Conservation (phyloP, 208 protist genomes). For the Trichomonas vaginalis region DNA sequence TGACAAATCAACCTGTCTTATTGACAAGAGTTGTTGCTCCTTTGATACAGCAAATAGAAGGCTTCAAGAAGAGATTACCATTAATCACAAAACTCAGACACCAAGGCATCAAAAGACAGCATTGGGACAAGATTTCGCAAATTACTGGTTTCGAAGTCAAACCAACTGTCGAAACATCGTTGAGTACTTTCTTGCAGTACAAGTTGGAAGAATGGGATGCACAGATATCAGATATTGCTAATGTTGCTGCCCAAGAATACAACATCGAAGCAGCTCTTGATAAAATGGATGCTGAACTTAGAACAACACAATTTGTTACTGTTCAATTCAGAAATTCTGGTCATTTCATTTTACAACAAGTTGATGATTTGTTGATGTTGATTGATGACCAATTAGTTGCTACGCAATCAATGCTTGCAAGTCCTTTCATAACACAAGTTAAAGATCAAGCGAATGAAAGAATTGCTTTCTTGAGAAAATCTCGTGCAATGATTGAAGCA, state of each 20-base stretch:
- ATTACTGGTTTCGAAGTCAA: not conserved
- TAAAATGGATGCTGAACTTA: not conserved
- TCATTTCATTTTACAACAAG: not conserved
- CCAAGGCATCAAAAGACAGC: not conserved
- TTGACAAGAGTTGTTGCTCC: not conserved
- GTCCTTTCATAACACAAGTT: not conserved
- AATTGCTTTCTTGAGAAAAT: not conserved
- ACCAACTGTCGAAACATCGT: not conserved
- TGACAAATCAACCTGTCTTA: not conserved
- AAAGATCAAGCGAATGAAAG: not conserved
- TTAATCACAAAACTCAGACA: conserved; percentile 2
- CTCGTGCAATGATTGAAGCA: not conserved
- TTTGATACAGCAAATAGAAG: not conserved
- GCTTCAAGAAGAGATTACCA: not conserved
- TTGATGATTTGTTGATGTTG: not conserved
- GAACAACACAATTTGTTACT: not conserved
- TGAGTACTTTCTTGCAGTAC: not conserved
- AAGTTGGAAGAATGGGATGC: not conserved
- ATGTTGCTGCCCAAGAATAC: conserved; percentile 8
- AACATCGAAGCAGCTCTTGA: not conserved
- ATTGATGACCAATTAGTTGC: conserved; percentile 1
- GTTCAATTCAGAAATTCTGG: not conserved
- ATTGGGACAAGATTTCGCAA: not conserved
- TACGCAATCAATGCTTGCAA: not conserved
- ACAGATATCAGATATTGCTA: not conserved